Evolutionary conservation across 139 green algal genomes (phyloP).

Genomic region (Dunaliella primolecta): DNA sequence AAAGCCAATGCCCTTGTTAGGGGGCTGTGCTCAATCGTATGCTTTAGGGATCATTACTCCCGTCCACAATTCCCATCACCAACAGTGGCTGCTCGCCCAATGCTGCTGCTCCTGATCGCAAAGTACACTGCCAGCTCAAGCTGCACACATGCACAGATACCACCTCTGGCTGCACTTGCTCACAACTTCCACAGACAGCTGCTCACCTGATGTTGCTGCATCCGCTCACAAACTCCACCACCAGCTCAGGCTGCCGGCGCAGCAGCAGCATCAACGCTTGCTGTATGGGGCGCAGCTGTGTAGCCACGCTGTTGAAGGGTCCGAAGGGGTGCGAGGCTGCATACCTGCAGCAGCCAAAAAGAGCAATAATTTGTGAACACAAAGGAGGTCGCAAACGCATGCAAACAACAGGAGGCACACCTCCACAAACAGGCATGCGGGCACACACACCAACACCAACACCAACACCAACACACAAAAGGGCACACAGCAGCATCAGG

Average conservation of each 20-base stretch:
- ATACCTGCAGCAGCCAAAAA: no score
- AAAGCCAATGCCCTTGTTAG: no score
- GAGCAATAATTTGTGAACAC: no score
- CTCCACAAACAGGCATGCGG: not conserved
- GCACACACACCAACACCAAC: not conserved
- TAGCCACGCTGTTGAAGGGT: slow-evolving; percentile 23
- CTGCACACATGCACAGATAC: not conserved
- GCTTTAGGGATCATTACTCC: no score
- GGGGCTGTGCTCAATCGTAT: no score
- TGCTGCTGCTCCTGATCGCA: not conserved
- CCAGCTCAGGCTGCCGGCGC: not conserved
- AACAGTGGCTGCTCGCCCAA: no score
- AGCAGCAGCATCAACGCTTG: slow-evolving; percentile 30
- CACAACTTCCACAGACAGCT: not conserved
- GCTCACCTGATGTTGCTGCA: not conserved
- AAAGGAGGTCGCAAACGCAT: not conserved
- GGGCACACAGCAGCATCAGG: no score
- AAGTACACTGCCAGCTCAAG: not conserved
- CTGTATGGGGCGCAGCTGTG: slow-evolving; percentile 39
- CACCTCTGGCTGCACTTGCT: not conserved
- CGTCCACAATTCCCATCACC: no score
- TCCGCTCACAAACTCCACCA: slow-evolving; percentile 3
- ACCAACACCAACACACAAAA: not conserved
- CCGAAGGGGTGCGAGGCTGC: slow-evolving; percentile 8
- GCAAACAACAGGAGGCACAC: no score